Percentiles rank a stretch among this genome's conserved stretches.
These are phyloP conservation scores for Gossypium schwendimanii DNA, from an alignment of 441 rosid species.

Conservation along the genomic window DNA sequence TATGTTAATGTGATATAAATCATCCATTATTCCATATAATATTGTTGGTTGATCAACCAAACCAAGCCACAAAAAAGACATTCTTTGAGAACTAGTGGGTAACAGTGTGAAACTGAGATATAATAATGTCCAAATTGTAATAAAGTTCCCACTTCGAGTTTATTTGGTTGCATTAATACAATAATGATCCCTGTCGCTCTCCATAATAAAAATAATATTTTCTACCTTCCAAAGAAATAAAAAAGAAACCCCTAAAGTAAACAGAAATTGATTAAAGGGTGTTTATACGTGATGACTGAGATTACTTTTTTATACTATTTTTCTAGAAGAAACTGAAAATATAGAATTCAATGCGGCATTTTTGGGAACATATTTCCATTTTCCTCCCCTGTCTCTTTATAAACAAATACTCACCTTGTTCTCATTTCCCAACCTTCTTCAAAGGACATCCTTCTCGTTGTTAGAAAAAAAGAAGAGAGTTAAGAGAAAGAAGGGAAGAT, in stretches of 20 bases:
- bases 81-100: background rate
- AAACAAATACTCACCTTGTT: conserved; percentile 41
- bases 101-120: background rate
- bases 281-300: background rate
- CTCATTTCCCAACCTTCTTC: conserved; percentile 50
- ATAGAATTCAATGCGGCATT: background rate
- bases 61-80: background rate
- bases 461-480: conserved; percentile 18
- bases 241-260: background rate
- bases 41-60: background rate
- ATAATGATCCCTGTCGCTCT: background rate
- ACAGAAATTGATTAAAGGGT: background rate
- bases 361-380: background rate
- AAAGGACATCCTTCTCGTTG: background rate
- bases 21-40: background rate
- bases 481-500: conserved; percentile 20
- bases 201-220: background rate
- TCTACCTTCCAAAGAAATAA: background rate
- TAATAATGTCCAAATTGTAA: background rate
- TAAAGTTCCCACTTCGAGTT: background rate
- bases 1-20: background rate
- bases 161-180: background rate
- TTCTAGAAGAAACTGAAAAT: background rate
- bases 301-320: background rate
- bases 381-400: background rate